A percentile compares a stretch with the other conserved stretches of the same genome.
phyloP scores from a whole-genome alignment of 306 rosid species.

The Casuarina equisetifolia region DNA sequence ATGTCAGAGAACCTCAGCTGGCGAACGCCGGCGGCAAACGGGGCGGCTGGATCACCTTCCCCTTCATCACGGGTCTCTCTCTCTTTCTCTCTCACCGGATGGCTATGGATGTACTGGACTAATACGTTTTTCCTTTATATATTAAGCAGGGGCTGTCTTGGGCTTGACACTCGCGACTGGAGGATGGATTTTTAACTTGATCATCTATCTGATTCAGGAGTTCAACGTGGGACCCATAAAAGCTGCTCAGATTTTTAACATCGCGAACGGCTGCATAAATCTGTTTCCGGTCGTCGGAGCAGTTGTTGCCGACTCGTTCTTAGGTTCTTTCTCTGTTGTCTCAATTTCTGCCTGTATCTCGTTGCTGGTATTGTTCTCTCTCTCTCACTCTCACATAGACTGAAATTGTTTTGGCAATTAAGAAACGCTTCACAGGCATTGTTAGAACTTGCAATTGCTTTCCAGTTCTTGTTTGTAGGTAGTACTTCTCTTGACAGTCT shows the following conservation, averaged over 20 bases:
- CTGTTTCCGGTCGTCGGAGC: constrained; percentile 43
- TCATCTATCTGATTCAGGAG: constrained; percentile 38
- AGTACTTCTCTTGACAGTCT: too few species aligned
- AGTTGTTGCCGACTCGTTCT: constrained; percentile 50
- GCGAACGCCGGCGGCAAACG: constrained; percentile 7
- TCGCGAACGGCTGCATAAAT: constrained; percentile 30
- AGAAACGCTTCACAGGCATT: too few species aligned
- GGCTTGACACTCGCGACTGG: constrained; percentile 28
- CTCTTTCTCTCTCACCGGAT: background rate
- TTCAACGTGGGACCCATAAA: constrained; percentile 43
- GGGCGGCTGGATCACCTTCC: constrained; percentile 52
- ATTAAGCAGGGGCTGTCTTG: constrained; percentile 29
- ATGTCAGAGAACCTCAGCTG: constrained; percentile 7
- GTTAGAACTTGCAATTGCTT: too few species aligned
- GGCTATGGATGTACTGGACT: too few species aligned
- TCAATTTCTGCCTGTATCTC: constrained; percentile 24
- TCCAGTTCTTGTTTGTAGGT: too few species aligned
- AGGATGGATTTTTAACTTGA: constrained; percentile 38
- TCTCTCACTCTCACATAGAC: too few species aligned
- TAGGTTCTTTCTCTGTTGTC: constrained; percentile 42
- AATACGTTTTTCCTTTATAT: background rate
- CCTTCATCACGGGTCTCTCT: constrained; percentile 40
- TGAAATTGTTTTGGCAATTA: too few species aligned
- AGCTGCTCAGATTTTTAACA: constrained; percentile 43
- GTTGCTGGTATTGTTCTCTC: constrained; percentile 14